Evolutionary conservation across 176 grass and related monocot species (phyloP).

Genomic region (Juncus inflexus): DNA sequence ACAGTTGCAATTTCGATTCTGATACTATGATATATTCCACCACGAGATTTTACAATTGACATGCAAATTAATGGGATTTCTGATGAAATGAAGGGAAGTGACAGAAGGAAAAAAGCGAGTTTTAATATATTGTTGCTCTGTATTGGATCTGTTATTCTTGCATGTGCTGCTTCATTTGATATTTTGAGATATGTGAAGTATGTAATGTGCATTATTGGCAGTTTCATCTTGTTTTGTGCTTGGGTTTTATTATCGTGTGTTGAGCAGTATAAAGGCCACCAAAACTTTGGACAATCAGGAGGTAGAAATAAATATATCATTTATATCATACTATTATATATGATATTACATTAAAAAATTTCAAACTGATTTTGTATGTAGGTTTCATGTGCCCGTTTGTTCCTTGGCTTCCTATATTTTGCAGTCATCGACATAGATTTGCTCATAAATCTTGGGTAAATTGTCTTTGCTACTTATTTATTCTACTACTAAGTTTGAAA

Average conservation of each 20-base stretch:
- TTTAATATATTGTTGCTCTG: too few species aligned
- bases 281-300: conserved; percentile 72
- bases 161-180: not conserved
- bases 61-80: conserved; percentile 50
- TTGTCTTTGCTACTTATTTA: too few species aligned
- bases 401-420: conserved; percentile 62
- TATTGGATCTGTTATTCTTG: too few species aligned
- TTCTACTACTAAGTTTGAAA: too few species aligned
- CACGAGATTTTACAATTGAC: too few species aligned
- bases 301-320: conserved; percentile 32
- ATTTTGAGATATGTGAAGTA: conserved; percentile 44
- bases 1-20: conserved; percentile 78
- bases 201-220: conserved; percentile 33
- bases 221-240: conserved; percentile 55
- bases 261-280: conserved; percentile 57
- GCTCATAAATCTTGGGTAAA: conserved; percentile 67
- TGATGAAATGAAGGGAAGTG: not conserved
- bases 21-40: conserved; percentile 88
- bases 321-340: not conserved
- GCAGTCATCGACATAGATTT: conserved; percentile 73
- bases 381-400: conserved; percentile 75
- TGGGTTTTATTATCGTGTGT: conserved; percentile 56
- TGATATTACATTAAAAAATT: not conserved
- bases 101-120: too few species aligned
- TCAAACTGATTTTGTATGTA: conserved; percentile 30